These are phyloP conservation scores for Sarocladium kiliense DNA, from an alignment of 2,329 filamentous ascomycete species.

Conservation along the genomic window DNA sequence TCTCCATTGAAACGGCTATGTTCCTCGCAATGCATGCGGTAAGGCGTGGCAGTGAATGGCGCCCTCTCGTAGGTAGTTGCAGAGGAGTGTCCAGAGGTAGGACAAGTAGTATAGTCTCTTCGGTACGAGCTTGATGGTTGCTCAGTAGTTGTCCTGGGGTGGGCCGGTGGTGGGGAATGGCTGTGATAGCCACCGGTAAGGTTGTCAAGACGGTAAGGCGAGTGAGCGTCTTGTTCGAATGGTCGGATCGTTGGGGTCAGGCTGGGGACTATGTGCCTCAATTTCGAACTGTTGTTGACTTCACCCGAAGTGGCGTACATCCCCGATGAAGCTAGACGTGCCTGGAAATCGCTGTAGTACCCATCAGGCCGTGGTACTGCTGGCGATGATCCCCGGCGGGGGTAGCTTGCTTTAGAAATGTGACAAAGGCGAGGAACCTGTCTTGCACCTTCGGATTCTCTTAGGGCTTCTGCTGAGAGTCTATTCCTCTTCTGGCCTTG, in stretches of 20 bases:
- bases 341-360: background rate
- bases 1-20: slow-evolving; percentile 35
- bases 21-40: slow-evolving; percentile 34
- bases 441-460: slow-evolving; percentile 32
- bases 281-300: background rate
- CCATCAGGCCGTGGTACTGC: slow-evolving; percentile 6
- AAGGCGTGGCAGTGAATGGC: slow-evolving; percentile 36
- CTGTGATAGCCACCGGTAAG: background rate
- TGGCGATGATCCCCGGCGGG: slow-evolving; percentile 24
- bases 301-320: background rate
- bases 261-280: background rate
- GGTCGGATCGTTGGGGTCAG: background rate
- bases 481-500: slow-evolving; percentile 42
- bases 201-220: background rate
- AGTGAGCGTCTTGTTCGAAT: slow-evolving; percentile 1
- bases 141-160: background rate
- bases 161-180: background rate
- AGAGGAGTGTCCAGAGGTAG: slow-evolving; percentile 28
- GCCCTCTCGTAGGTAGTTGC: slow-evolving; percentile 32
- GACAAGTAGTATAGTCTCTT: slow-evolving; percentile 32
- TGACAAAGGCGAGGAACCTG: slow-evolving; percentile 43
- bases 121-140: slow-evolving; percentile 24
- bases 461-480: slow-evolving; percentile 36
- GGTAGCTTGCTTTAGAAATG: slow-evolving; percentile 34
- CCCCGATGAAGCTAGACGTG: background rate